Evolutionary conservation across 139 green algal species (phyloP).

Genomic region (Chlamydomonas schloesseri): DNA sequence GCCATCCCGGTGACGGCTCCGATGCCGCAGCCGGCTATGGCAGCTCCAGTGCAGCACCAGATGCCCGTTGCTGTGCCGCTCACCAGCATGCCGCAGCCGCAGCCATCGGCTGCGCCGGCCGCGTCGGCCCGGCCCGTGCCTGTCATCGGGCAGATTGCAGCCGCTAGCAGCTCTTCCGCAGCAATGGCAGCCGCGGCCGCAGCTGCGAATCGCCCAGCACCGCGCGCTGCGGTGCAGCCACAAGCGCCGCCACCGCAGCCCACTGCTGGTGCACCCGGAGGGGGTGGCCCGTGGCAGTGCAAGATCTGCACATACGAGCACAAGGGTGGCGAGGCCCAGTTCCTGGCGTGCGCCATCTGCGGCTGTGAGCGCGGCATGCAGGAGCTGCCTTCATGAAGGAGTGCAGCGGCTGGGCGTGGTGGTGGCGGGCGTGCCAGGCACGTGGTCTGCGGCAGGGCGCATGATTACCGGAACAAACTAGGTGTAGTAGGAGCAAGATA

Average conservation of each 20-base stretch:
- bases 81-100: background rate
- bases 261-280: too few relatives aligned
- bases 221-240: too few relatives aligned
- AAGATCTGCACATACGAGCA: constrained; percentile 62
- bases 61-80: too few relatives aligned
- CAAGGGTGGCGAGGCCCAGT: constrained; percentile 29
- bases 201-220: too few relatives aligned
- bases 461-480: too few relatives aligned
- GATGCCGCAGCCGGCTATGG: background rate
- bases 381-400: constrained; percentile 6
- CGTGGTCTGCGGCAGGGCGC: too few relatives aligned
- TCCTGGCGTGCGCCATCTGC: constrained; percentile 56
- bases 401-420: background rate
- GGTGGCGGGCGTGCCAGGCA: too few relatives aligned
- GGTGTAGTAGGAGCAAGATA: too few relatives aligned
- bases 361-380: constrained; percentile 16
- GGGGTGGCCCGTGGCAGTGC: constrained; percentile 40
- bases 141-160: too few relatives aligned
- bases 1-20: background rate
- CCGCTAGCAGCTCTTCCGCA: too few relatives aligned
- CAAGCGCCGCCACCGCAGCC: too few relatives aligned
- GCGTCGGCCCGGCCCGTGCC: background rate
- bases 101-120: background rate
- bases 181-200: background rate
- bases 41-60: background rate